Evolutionary conservation across 805 yeast genomes (phyloP).

Genomic region (Yarrowia hollandica): DNA sequence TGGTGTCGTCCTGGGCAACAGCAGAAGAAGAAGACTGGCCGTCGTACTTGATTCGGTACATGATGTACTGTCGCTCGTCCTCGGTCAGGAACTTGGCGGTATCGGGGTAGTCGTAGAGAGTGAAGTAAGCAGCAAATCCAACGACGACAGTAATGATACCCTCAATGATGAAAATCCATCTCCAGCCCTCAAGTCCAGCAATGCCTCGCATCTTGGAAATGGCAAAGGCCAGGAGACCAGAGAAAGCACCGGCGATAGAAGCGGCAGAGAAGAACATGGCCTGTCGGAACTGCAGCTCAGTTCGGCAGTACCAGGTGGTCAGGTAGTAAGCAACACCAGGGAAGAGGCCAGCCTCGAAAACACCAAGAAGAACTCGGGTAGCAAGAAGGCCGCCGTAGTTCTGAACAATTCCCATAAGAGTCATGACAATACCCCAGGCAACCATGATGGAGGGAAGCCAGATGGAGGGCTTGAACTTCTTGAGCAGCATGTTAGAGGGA

Average conservation of each 20-base stretch:
- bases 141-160: constrained; percentile 46
- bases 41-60: constrained; percentile 49
- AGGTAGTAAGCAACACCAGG: constrained; percentile 45
- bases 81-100: constrained; percentile 51
- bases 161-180: constrained; percentile 54
- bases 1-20: constrained; percentile 48
- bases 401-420: constrained; percentile 43
- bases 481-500: constrained; percentile 35
- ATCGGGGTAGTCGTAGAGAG: constrained; percentile 55
- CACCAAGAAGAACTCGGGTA: constrained; percentile 46
- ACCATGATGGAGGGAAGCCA: constrained; percentile 42
- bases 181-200: constrained; percentile 49
- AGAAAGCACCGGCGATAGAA: constrained; percentile 51
- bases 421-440: constrained; percentile 43
- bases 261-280: constrained; percentile 43
- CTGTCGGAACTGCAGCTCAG: constrained; percentile 45
- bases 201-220: constrained; percentile 46
- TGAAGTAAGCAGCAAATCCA: constrained; percentile 41
- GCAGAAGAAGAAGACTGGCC: constrained; percentile 48
- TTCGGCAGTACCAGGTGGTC: constrained; percentile 42
- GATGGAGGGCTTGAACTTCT: constrained; percentile 43
- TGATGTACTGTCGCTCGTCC: constrained; percentile 50
- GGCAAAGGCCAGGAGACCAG: constrained; percentile 50
- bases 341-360: constrained; percentile 47
- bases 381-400: constrained; percentile 41